Evolutionary conservation across 805 yeast species (phyloP).

Genomic region (Candida patagonica): DNA sequence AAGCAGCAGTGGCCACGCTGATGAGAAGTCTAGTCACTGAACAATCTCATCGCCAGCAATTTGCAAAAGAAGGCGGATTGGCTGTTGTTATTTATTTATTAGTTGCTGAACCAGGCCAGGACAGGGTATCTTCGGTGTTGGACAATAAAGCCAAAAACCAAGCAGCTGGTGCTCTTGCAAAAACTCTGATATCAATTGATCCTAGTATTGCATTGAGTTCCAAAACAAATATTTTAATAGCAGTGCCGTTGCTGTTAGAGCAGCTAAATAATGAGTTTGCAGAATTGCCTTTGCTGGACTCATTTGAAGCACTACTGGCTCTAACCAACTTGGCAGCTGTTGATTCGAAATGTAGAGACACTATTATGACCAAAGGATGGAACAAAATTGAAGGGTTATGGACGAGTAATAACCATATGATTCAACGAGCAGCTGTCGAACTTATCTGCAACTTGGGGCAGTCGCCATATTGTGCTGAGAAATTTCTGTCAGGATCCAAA

Average conservation of each 20-base stretch:
- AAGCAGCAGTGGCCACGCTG: conserved; percentile 20
- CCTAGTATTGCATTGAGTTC: conserved; percentile 28
- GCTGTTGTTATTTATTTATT: conserved; percentile 24
- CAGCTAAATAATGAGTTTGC: conserved; percentile 21
- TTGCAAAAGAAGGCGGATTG: conserved; percentile 30
- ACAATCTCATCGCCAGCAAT: conserved; percentile 18
- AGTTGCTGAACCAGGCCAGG: conserved; percentile 9
- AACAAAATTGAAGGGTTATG: conserved; percentile 36
- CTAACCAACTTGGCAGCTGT: conserved; percentile 57
- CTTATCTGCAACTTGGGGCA: conserved; percentile 51
- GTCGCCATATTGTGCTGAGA: conserved; percentile 28
- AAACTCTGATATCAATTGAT: conserved; percentile 27
- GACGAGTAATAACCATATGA: conserved; percentile 35
- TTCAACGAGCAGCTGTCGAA: conserved; percentile 57
- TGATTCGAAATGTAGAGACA: conserved; percentile 32
- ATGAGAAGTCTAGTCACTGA: conserved; percentile 25
- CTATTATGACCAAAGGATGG: conserved; percentile 35
- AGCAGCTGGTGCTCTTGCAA: conserved; percentile 27
- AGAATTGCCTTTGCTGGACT: conserved; percentile 27
- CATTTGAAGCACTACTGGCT: conserved; percentile 51
- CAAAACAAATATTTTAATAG: conserved; percentile 24
- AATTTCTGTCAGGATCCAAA: conserved; percentile 25
- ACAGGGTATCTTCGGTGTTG: conserved; percentile 7
- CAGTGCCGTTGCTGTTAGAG: conserved; percentile 24
- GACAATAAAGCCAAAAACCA: conserved; percentile 13